Base-by-base conservation (phyloP, 805 yeast genomes). In the Sungouiella blattae region DNA sequence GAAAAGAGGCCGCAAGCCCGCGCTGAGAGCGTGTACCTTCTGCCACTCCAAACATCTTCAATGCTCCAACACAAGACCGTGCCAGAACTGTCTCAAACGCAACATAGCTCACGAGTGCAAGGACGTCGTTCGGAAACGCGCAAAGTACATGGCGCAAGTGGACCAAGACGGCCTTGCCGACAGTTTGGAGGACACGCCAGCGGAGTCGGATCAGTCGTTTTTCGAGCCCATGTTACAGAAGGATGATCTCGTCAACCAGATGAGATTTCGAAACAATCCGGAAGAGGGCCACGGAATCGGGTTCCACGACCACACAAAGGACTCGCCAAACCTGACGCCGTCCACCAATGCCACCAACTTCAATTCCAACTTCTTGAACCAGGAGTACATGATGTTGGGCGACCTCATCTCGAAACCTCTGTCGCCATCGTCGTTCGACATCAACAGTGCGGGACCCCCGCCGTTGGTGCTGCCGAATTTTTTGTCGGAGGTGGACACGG, bases 41-140 rank as follows among this genome's bases (percentile, higher is more conserved):
- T 83, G 91, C 55, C 87, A 83, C 51, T 59, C 69, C 17, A 83
- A 83, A 44, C 93, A 83, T 49, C 64, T 83, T 11, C 89, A 83
- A 47, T 83, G 91, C 55, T 84, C 83, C 41, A 61, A 73, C 37
- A 67, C 71, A 18, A 60, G 93, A 38, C 91, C 93, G 0, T 83
- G 91, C 49, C 70, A 70, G 44, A 83, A 83, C 52, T 83, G 93
- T 58, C 48, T 68, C 14, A 83, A 82, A 52, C 58, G 89, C 37
- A 75, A 77, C 15, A 53, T 77, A n/a, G 71, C 63, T 1, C 72
- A 66, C 35, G 49, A 64, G 9, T 83, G 93, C 54, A 62, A 60
- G 24, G 85, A 82, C 52, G 74, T 78, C 5, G 71, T 69, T 25
- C 56, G 87, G 18, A 80, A 77, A 50, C 48, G 69, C 30, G 76